Evolutionary conservation across 768 basidiomycete genomes (phyloP), one percentile per base, ranked within the genome.

Genomic region (Mycena venus): DNA sequence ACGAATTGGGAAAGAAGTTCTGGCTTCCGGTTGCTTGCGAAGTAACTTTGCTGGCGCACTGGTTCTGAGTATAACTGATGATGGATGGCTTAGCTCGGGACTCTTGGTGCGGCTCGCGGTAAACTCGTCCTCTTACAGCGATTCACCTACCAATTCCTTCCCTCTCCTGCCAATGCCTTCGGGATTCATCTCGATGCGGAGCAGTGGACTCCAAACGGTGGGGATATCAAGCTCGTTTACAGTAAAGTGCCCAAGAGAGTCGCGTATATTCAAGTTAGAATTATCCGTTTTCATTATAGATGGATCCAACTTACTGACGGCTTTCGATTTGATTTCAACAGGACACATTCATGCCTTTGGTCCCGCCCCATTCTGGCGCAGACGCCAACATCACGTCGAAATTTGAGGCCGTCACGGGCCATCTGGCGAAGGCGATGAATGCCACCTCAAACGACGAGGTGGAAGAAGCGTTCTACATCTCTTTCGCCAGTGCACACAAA

Each of bases 91-190:
- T 23, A 73, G 69, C 58, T 77, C 23, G 76, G 76, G 4, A 77
- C 66, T 1, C 59, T 77, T 1, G 76, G 76, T 2, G 69, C 68
- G 0, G 72, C 76, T 12, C 76, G 72, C 25, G 76, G 76, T 1
- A 77, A 77, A 53, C 69, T 74, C 27, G 49, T 74, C 21, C 67
- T 77, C 8, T 34, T 74, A 9, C 76, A 77, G 58, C 69, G 76
- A 44, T 74, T 77, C 58, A 76, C 72, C 12, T 76, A 76, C 19
- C 72, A 77, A 58, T 62, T 72, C 19, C 53, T 74, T 0, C 17
- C 58, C 5, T 58, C 65, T 38, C 59, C 63, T 23, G 9, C 56
- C 8, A 73, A 74, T 25, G 58, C 65, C 2, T 72, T 58, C 36
- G 76, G 76, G 0, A 74, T 77, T 17, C 73, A 74, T 27, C 76